Evolutionary conservation across 2,329 filamentous ascomycete species (phyloP).

Genomic region (Aspergillus flavus): DNA sequence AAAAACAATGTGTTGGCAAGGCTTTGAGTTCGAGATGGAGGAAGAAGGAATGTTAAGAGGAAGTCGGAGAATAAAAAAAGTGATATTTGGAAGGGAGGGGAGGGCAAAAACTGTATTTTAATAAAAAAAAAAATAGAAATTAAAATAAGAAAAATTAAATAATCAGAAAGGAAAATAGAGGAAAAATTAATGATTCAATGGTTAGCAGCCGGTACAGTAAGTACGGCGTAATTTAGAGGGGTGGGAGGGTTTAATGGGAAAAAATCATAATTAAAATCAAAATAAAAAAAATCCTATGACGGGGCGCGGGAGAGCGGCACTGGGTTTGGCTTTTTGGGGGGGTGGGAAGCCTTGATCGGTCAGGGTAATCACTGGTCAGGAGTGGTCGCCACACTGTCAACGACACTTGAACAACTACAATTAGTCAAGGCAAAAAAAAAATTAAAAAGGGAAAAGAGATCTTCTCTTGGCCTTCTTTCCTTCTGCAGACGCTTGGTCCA

Average conservation of each 20-base stretch:
- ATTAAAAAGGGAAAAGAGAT: constrained; percentile 14
- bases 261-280: constrained; percentile 12
- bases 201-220: constrained; percentile 18
- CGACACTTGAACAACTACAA: neutral
- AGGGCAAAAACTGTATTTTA: constrained; percentile 16
- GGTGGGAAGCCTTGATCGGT: constrained; percentile 4
- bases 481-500: constrained; percentile 28
- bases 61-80: constrained; percentile 23
- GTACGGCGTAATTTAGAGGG: constrained; percentile 14
- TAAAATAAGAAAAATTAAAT: constrained; percentile 1
- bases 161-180: constrained; percentile 12
- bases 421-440: constrained; percentile 5
- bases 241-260: constrained; percentile 3
- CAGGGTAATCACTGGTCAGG: constrained; percentile 11
- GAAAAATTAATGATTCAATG: constrained; percentile 6
- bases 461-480: constrained; percentile 26
- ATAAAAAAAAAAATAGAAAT: constrained; percentile 6
- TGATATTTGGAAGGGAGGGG: constrained; percentile 15
- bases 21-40: constrained; percentile 21
- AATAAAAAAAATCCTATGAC: constrained; percentile 7
- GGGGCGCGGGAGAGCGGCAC: constrained; percentile 20
- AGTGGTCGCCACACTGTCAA: constrained; percentile 19
- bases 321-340: constrained; percentile 16
- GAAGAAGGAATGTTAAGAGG: constrained; percentile 24
- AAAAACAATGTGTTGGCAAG: constrained; percentile 29